Base-by-base conservation (phyloP, 371 early-diverging fungal species). In the Zopfochytrium polystomum region DNA sequence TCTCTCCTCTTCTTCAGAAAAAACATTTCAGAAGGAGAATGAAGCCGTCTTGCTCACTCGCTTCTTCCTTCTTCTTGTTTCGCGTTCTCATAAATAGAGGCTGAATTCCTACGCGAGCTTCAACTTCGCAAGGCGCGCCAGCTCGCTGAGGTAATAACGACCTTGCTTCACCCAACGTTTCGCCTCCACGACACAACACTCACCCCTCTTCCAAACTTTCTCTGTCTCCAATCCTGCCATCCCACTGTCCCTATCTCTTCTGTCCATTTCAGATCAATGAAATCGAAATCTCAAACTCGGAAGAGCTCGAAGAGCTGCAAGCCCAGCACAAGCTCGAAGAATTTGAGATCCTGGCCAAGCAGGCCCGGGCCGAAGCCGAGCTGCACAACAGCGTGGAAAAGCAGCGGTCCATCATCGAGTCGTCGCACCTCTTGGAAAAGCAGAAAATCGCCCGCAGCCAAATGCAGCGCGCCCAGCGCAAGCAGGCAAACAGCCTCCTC, bases 51-150 rank as follows among this genome's bases (percentile, higher is more conserved):
- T n/a, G n/a, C n/a, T n/a, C n/a, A n/a, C n/a, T n/a, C n/a, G n/a
- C n/a, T n/a, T n/a, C n/a, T n/a, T n/a, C n/a, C n/a, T n/a, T n/a
- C n/a, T n/a, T n/a, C n/a, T n/a, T n/a, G n/a, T n/a, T n/a, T n/a
- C n/a, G n/a, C n/a, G n/a, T n/a, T n/a, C n/a, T n/a, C n/a, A 18
- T 20, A 11, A 44, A 13, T 25, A 60, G 65, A 66, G 34, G 42
- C 50, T 34, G 66, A 66, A 38, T 54, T 54, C 32, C 52, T 66
- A 2, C 55, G 66, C 20, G 61, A 60, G 35, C 42, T 59, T 30
- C 66, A 66, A 45, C 46, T 66, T 25, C 51, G 55, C 57, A 66
- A 66, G 42, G 61, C 55, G 26, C 26, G 61, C n/a, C 66, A 66
- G 13, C 42, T 55, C 4, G 55, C 30, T 27, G 59, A 66, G 57